These are phyloP conservation scores for Pyricularia pennisetigena DNA, from an alignment of 2,329 filamentous ascomycete species.

Conservation along the genomic window DNA sequence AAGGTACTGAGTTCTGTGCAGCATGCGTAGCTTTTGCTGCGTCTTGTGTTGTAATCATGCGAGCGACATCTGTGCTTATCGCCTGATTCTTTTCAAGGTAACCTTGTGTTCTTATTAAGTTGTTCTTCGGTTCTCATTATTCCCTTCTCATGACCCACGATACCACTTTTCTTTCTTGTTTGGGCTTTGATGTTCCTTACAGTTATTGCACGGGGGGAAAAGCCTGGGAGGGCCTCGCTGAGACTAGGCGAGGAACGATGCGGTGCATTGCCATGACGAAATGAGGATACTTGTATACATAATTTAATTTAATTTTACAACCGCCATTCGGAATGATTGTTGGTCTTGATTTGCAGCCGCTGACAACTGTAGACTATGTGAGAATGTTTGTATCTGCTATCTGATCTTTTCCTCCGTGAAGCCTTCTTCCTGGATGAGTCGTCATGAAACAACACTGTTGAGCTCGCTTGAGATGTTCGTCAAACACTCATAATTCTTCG, in stretches of 20 bases:
- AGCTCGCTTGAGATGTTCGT: background rate
- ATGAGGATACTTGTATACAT: background rate
- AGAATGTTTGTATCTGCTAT: background rate
- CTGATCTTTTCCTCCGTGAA: background rate
- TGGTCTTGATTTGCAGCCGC: background rate
- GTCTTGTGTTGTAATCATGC: background rate
- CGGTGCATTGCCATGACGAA: background rate
- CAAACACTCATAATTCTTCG: too few relatives aligned
- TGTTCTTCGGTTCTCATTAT: background rate
- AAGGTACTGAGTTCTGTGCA: background rate
- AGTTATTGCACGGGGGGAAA: background rate
- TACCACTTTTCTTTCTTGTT: background rate
- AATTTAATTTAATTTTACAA: background rate
- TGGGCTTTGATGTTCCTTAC: background rate
- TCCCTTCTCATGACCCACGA: background rate
- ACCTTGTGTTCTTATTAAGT: background rate
- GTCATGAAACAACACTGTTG: background rate
- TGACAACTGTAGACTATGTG: background rate
- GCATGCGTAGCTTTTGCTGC: background rate
- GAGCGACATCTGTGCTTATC: background rate
- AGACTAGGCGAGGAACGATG: background rate
- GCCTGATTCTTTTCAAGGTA: background rate
- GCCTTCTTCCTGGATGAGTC: background rate
- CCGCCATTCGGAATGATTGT: background rate
- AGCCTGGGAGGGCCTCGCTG: background rate